Percentiles rank a stretch among this genome's conserved stretches.
These are phyloP conservation scores for Debaryomyces udenii DNA, from an alignment of 1,139 yeast species.

Conservation along the genomic window DNA sequence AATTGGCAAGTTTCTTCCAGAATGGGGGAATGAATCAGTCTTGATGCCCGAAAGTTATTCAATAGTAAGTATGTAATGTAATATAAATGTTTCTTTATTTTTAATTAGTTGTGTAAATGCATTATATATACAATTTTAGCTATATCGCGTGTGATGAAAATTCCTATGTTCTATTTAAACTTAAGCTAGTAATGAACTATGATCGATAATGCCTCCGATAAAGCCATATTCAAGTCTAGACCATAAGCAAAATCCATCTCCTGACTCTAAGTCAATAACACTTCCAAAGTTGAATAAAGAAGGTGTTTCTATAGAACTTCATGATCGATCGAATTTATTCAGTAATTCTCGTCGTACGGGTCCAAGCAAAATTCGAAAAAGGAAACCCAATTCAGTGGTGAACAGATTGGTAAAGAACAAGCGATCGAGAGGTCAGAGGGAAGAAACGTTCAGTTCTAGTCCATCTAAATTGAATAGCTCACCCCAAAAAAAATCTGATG, in stretches of 20 bases:
- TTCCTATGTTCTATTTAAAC: neutral
- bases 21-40: slow-evolving; percentile 19
- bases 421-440: neutral
- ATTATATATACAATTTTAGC: too few relatives aligned
- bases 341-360: slow-evolving; percentile 6
- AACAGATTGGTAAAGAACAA: slow-evolving; percentile 3
- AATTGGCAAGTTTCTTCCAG: slow-evolving; percentile 42
- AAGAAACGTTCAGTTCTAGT: slow-evolving; percentile 2
- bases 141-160: neutral
- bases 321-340: slow-evolving; percentile 6
- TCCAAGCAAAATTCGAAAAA: neutral
- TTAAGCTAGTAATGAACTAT: neutral
- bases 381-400: neutral
- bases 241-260: slow-evolving; percentile 1
- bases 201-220: slow-evolving; percentile 2
- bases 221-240: slow-evolving; percentile 4
- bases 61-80: neutral
- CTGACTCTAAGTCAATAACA: slow-evolving; percentile 7
- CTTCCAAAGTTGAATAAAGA: neutral
- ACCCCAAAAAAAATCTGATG: neutral
- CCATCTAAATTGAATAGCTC: neutral
- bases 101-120: too few relatives aligned
- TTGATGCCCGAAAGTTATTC: neutral
- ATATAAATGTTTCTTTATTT: neutral
- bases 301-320: neutral